Evolutionary conservation across 2,329 filamentous ascomycete species (phyloP).

Genomic region (Botrytis galanthina): DNA sequence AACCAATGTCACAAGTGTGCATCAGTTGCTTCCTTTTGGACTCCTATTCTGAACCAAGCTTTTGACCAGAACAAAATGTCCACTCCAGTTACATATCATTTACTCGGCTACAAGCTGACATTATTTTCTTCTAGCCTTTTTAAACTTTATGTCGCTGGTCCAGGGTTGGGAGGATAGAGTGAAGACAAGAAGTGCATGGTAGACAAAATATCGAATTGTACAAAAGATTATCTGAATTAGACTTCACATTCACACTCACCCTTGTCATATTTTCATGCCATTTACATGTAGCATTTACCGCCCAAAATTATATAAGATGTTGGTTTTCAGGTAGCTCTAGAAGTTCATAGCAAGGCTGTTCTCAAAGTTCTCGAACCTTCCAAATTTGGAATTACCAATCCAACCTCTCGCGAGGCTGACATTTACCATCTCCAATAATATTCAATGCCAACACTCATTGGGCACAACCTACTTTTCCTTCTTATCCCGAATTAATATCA

Average conservation of each 20-base stretch:
- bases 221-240: conserved; percentile 21
- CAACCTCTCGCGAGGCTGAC: conserved; percentile 1
- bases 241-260: conserved; percentile 11
- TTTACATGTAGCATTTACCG: neutral
- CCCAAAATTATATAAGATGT: neutral
- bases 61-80: neutral
- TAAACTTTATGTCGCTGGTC: conserved; percentile 7
- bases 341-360: neutral
- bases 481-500: neutral
- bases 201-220: conserved; percentile 18
- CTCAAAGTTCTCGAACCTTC: conserved; percentile 12
- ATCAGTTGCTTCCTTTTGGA: neutral
- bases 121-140: conserved; percentile 8
- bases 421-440: neutral
- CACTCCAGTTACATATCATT: neutral
- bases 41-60: neutral
- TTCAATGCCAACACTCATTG: neutral
- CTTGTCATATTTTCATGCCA: neutral
- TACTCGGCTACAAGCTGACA: neutral
- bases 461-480: neutral
- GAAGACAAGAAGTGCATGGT: conserved; percentile 11
- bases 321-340: neutral
- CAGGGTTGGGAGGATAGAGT: neutral
- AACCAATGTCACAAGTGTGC: neutral
- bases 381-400: conserved; percentile 14